Evolutionary conservation across 176 grass and related monocot species (phyloP).

Genomic region (Rhynchospora tenuis): DNA sequence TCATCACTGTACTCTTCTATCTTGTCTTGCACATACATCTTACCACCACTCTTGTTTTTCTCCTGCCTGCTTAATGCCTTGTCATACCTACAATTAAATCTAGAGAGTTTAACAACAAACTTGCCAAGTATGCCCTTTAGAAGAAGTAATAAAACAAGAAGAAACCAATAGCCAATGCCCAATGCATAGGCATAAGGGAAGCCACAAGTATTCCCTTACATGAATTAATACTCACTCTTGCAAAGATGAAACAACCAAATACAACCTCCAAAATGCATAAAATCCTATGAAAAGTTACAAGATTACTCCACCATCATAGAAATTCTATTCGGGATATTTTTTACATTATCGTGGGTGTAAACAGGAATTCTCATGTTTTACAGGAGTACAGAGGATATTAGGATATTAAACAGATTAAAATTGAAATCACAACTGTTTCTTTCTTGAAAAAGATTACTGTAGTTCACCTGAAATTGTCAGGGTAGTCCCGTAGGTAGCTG

Average conservation of each 20-base stretch:
- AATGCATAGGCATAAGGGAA: background rate
- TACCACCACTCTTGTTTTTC: constrained; percentile 62
- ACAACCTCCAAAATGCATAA: background rate
- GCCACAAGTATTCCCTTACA: background rate
- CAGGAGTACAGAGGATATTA: background rate
- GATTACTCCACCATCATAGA: background rate
- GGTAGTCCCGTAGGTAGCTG: constrained; percentile 60
- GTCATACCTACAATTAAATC: constrained; percentile 54
- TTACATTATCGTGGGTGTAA: background rate
- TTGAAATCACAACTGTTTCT: background rate
- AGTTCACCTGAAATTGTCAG: constrained; percentile 73
- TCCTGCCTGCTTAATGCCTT: constrained; percentile 82
- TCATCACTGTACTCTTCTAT: constrained; percentile 92
- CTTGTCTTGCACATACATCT: constrained; percentile 98
- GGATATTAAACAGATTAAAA: background rate
- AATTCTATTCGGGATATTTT: background rate
- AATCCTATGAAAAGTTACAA: background rate
- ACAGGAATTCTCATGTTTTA: background rate
- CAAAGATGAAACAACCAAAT: background rate
- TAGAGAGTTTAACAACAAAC: background rate
- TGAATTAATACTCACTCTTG: background rate
- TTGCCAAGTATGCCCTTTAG: background rate
- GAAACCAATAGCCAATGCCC: background rate
- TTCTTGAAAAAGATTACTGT: constrained; percentile 5
- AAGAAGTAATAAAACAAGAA: background rate